Evolutionary conservation across 2,329 filamentous ascomycete genomes (phyloP), one percentile per base, ranked within the genome.

Genomic region (Exserohilum turcica): DNA sequence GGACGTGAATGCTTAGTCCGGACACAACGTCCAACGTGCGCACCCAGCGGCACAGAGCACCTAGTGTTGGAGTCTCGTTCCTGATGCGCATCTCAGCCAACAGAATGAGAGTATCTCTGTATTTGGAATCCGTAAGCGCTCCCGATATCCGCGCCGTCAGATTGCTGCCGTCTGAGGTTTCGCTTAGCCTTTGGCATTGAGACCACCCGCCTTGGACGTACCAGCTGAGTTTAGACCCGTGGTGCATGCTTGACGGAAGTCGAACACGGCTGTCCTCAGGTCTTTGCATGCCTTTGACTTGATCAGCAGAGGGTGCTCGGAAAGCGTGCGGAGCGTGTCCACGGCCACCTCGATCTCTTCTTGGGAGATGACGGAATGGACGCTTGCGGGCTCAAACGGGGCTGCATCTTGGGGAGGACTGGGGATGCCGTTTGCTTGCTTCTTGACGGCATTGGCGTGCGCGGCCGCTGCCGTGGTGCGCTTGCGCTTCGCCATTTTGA

Each of bases 11-110:
- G 3, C 84, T 84, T 6, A 89, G 74, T 1, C 86, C 86, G 59
- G 84, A 87, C 43, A 89, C 83, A 19, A 89, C 83, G 63, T 90
- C 87, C 21, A 90, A 76, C 65, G 89, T 86, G 52, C 87, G 81
- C 4, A 90, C 87, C 87, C 87, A 90, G 51, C 87, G 83, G 69
- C 86, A 89, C 6, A 90, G 73, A 1, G 87, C 86, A 16, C 87
- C 87, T 0, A 90, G 74, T 60, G 88, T 88, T 0, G 87, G 87
- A 15, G 83, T 80, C 56, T 89, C 81, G 3, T 79, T 76, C n/a
- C 86, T 78, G 15, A 90, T 84, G 27, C 82, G 80, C 87, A 90
- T 90, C 74, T 90, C 87, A 0, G 86, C 82, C 1, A 90, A 79
- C 12, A 89, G 68, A 13, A 90, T 80, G 45, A 80, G 80, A 5